Base-by-base conservation (phyloP, 768 basidiomycete genomes). In the Chalciporus piperatus region DNA sequence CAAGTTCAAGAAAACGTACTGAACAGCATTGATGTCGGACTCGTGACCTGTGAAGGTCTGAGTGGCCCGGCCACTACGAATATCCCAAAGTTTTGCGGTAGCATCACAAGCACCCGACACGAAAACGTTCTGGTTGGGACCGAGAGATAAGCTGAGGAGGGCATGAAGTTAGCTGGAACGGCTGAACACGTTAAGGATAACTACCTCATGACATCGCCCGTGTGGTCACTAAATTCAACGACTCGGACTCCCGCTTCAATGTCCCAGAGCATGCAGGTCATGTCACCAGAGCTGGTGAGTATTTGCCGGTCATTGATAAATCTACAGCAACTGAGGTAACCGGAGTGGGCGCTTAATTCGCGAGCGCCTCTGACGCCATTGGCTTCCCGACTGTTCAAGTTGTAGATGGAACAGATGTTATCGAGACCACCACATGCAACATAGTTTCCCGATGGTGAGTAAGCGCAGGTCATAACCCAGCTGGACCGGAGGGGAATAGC, bases 181-280 rank as follows among this genome's bases (percentile, higher is more conserved):
- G 37, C 46, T 40, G 39, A 48, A 9, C 49, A 4, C 45, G 12
- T 27, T 19, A 41, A 38, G 50, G 27, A n/a, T 38, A 35, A 2
- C 61, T 64, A 96, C 96, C 94, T 98, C 96, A 99, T 99, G 54
- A 99, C 96, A 75, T 99, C 96, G 39, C 97, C 96, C 14, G 97
- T 98, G 68, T 99, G 96, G 72, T 99, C 96, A 66, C 91, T 97
- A 71, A 99, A 99, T 74, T 98, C 97, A 61, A 96, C 89, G n/a
- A 95, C 89, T 56, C 96, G 78, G 2, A 96, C 93, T 58, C 96
- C 97, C 22, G 93, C 92, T 72, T 99, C 96, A 54, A 99, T 92
- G 72, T 99, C 96, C 96, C 97, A 99, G 25, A 98, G 80, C 95
- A 99, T 98, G 71, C 96, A 99, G 28, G 96, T 97, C 96, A 99